Base-by-base conservation (phyloP, 1,284 basidiomycete genomes). In the Spongispora temasekensis region DNA sequence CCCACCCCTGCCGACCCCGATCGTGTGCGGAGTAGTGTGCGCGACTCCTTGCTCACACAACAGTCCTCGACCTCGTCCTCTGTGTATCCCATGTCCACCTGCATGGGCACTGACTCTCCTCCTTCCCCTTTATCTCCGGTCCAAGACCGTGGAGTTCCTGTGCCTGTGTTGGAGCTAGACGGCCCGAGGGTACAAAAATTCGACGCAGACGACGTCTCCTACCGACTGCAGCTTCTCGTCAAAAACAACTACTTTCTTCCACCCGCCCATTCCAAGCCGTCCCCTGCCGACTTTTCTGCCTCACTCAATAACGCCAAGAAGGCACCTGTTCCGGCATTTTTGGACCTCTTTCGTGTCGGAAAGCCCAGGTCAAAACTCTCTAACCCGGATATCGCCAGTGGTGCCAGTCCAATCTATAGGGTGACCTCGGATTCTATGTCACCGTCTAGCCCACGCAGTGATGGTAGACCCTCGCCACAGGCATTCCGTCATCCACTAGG, bases 181-280 rank as follows among this genome's bases (percentile, higher is more conserved):
- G 77, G 70, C n/a, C 62, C 61, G 61, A 77, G 50, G 53, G 74
- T 81, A 42, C 77, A 84, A 57, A 82, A 83, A 53, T 89, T 88
- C 68, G 86, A 91, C 67, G 80, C 83, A 21, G 91, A 93, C 73
- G 91, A 93, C 68, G 90, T 93, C 35, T 87, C 90, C 27, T 90
- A 91, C 75, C 88, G 91, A 28, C 83, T 93, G 21, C 86, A 86
- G 48, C 80, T 93, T 55, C 83, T 93, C 48, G 86, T 93, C 58
- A 90, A 88, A 72, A 93, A 93, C 76, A 91, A 81, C 68, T 93
- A 93, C 70, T 93, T 90, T 70, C 83, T 93, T 42, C 91, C 91
- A 6, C 91, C 91, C 13, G 91, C 91, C 1, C 91, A 93, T 68
- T 81, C 86, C 42, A 93, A 93, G 69, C 91, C 91, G 4, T 84